phyloP scores from a whole-genome alignment of 495 filamentous ascomycete species.

The Penicillium coffeae region DNA sequence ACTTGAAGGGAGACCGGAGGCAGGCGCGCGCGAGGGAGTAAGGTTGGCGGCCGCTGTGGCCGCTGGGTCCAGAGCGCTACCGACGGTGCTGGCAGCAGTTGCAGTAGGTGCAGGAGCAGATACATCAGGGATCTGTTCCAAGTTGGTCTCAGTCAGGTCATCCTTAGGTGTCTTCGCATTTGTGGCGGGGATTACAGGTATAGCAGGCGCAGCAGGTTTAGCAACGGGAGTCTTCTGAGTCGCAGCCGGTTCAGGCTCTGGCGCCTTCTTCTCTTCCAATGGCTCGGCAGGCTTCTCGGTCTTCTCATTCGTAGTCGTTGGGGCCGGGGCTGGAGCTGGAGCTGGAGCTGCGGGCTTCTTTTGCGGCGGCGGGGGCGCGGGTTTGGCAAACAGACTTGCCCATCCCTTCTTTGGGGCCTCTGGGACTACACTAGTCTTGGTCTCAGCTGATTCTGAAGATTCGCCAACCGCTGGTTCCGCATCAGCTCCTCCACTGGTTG shows the following conservation, averaged over 20 bases:
- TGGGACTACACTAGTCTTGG: slow-evolving; percentile 42
- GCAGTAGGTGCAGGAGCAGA: slow-evolving; percentile 70
- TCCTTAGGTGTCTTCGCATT: slow-evolving; percentile 67
- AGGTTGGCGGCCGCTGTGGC: slow-evolving; percentile 45
- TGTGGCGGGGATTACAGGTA: slow-evolving; percentile 48
- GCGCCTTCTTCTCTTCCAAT: slow-evolving; percentile 22
- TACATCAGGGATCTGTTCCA: slow-evolving; percentile 80
- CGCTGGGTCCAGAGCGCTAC: slow-evolving; percentile 73
- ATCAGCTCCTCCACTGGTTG: slow-evolving; percentile 23
- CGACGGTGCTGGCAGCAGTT: slow-evolving; percentile 86
- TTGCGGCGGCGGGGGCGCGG: slow-evolving; percentile 36
- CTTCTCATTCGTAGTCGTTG: background rate
- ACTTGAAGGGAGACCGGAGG: slow-evolving; percentile 67
- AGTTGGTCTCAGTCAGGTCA: slow-evolving; percentile 83
- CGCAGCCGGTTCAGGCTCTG: slow-evolving; percentile 27
- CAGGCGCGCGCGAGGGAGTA: slow-evolving; percentile 58
- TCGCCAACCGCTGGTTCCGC: slow-evolving; percentile 28
- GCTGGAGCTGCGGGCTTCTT: slow-evolving; percentile 29
- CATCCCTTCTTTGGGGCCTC: slow-evolving; percentile 57
- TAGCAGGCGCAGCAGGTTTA: slow-evolving; percentile 24
- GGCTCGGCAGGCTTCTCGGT: slow-evolving; percentile 16
- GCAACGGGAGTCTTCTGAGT: slow-evolving; percentile 27
- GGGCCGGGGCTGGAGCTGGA: slow-evolving; percentile 19
- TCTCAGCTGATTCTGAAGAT: slow-evolving; percentile 28
- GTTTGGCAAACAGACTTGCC: slow-evolving; percentile 60